Base-by-base conservation (phyloP, 257 asterid genomes). In the Solanum pennellii region DNA sequence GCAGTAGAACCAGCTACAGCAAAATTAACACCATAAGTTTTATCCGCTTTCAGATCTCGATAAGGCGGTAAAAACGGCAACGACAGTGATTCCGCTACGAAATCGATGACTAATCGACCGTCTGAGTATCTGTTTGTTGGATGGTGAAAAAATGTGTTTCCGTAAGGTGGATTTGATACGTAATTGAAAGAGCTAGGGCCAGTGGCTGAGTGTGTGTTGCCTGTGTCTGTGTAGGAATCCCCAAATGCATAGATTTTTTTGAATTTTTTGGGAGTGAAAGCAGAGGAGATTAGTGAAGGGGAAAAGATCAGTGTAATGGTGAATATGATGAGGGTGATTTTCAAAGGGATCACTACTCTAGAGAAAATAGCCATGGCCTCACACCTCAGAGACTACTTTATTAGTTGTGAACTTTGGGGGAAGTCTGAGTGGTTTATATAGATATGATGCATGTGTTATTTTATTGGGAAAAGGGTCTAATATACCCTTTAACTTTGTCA, bases 211-310 rank as follows among this genome's bases (percentile, higher is more conserved):
- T 76, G 88, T 83, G 99, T 96, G 94, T 96, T 96, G 86, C 99
- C 99, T 3, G 99, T 95, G 94, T 96, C 99, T 41, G 99, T 96
- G 92, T 90, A 96, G 7, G 99, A 96, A 91, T 96, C 98, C 0
- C 99, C 98, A 72, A 96, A 96, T 49, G 98, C 98, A 84, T 93
- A 96, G 2, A 95, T 73, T 12, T n/a, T 86, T 33, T 89, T 92
- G 94, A 95, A 94, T 20, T 75, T 41, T 84, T 52, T 87, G 35
- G 80, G 66, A 73, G 90, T 80, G 35, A 60, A 62, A 33, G 83
- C 23, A 29, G 49, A 80, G 42, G 87, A 60, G 25, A 31, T 65
- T 39, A 11, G 31, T 37, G 86, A 42, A 6, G 76, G 49, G 21
- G 86, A 71, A 60, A 86, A 71, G 29, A 80, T 29, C 25, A 80